Evolutionary conservation across 2,329 filamentous ascomycete genomes (phyloP), one percentile per base, ranked within the genome.

Genomic region (Fusarium sp.): DNA sequence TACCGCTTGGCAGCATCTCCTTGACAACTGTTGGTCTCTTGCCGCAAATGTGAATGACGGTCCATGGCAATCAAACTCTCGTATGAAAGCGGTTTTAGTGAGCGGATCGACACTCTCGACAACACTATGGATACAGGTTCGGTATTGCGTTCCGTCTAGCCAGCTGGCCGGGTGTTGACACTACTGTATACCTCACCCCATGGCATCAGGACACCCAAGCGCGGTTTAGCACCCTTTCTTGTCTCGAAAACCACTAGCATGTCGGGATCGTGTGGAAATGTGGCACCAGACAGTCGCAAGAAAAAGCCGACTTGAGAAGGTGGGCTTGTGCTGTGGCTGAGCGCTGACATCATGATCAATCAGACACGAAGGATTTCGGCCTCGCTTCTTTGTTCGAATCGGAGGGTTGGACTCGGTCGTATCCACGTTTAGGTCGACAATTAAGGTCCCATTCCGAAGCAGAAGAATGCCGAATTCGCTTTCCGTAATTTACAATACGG

Each of bases 111-210:
- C 72, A 66, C 37, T 43, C 25, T 43, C 9, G 56, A 62, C 57
- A 27, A 59, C 37, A 11, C 8, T 14, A 22, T 47, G 52, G 58
- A 69, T 65, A 52, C 72, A 65, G 63, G 71, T 64, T 73, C 74
- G 76, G 76, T 66, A 78, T 69, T 75, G 33, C 65, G 56, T 64
- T 76, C 67, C 64, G 76, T 65, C 73, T 69, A 70, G 60, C 72
- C 65, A 78, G 62, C 67, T 71, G 32, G 60, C 43, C 43, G 38
- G 35, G n/a, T 50, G 25, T 50, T 27, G 70, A 32, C 56, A 65
- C 50, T 68, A 52, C 59, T 52, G 52, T 61, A 59, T 59, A 37
- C 58, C 69, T 65, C 61, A 63, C 59, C 64, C 67, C 70, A 71
- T 62, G 14, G 50, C 33, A 67, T 76, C 67, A 72, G 70, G 59